Conservation (phyloP, 805 yeast genomes). For the Nakazawaea populi region DNA sequence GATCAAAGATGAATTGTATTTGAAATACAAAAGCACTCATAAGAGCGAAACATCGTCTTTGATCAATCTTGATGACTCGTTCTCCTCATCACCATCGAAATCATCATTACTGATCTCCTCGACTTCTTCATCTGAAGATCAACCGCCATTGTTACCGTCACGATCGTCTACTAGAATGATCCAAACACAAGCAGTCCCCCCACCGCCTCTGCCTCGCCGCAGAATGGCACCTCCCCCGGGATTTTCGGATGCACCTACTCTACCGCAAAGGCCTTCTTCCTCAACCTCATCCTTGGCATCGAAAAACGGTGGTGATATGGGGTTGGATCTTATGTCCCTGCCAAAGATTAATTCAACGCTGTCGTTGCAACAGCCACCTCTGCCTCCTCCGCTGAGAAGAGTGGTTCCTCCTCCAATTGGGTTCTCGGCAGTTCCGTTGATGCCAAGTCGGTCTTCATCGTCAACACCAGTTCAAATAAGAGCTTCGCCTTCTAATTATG, state of each 20-base stretch:
- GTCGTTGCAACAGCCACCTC: neutral
- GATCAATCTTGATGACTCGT: slow-evolving; percentile 25
- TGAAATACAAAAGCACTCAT: slow-evolving; percentile 37
- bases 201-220: slow-evolving; percentile 12
- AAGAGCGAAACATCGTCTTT: slow-evolving; percentile 13
- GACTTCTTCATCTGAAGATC: slow-evolving; percentile 11
- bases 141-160: slow-evolving; percentile 10
- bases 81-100: slow-evolving; percentile 17
- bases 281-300: neutral
- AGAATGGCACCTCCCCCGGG: slow-evolving; percentile 10
- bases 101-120: slow-evolving; percentile 18
- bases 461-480: neutral
- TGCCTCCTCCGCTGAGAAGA: slow-evolving; percentile 5
- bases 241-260: neutral
- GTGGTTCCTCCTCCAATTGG: slow-evolving; percentile 8
- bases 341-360: neutral
- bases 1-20: slow-evolving; percentile 54
- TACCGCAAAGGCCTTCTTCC: neutral
- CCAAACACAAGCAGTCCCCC: slow-evolving; percentile 8
- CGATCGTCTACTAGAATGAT: neutral
- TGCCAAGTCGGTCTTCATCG: slow-evolving; percentile 8
- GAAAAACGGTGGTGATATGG: neutral
- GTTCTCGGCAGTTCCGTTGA: slow-evolving; percentile 6
- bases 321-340: neutral
- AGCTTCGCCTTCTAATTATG: neutral